These are phyloP conservation scores for Thymus mandschuricus DNA, from an alignment of 257 asterid genomes.

Conservation along the genomic window DNA sequence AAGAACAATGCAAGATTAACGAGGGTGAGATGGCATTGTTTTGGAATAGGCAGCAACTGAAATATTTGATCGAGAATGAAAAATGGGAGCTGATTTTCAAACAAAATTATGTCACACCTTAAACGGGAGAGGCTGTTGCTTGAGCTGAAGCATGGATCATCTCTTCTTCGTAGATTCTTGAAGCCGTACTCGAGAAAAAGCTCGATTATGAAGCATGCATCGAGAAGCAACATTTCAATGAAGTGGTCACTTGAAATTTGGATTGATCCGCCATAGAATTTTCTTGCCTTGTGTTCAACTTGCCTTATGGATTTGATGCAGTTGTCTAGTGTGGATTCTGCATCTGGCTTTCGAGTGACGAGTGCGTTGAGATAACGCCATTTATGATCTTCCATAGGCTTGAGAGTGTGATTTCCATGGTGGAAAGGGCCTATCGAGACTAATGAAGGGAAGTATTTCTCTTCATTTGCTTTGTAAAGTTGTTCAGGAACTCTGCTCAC, in stretches of 20 bases:
- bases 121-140: conserved; percentile 23
- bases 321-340: conserved; percentile 38
- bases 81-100: conserved; percentile 59
- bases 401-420: conserved; percentile 31
- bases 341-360: conserved; percentile 39
- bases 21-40: conserved; percentile 36
- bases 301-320: conserved; percentile 46
- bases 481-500: conserved; percentile 41
- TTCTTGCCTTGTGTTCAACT: conserved; percentile 43
- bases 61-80: conserved; percentile 52
- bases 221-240: conserved; percentile 50
- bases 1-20: conserved; percentile 45
- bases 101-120: conserved; percentile 50
- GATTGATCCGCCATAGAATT: conserved; percentile 45
- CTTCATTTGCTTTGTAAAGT: conserved; percentile 27
- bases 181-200: conserved; percentile 42
- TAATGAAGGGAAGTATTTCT: conserved; percentile 40
- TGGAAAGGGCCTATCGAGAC: conserved; percentile 67
- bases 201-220: conserved; percentile 60
- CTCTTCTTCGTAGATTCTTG: conserved; percentile 52
- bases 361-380: conserved; percentile 54
- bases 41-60: conserved; percentile 46
- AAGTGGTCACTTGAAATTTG: conserved; percentile 42
- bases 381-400: conserved; percentile 40
- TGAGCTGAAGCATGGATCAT: conserved; percentile 44